Percentiles rank a stretch among this genome's conserved stretches.
phyloP scores from a whole-genome alignment of 495 filamentous ascomycete species.

The Aspergillus sclerotioniger region DNA sequence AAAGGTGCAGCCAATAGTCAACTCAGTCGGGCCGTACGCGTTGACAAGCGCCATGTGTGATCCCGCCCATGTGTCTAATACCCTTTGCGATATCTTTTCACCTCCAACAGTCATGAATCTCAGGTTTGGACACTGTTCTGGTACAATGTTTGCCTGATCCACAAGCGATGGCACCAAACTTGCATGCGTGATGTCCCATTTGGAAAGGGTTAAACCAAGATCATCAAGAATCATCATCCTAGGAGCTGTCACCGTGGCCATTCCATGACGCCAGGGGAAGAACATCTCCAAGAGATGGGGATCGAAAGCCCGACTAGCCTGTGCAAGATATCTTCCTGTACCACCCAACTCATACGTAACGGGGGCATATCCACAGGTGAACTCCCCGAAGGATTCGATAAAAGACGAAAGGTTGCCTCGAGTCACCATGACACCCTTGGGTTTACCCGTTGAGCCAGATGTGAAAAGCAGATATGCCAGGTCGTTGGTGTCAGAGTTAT shows the following conservation, averaged over 20 bases:
- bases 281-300: conserved; percentile 39
- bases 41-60: conserved; percentile 41
- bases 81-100: conserved; percentile 45
- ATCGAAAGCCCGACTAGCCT: conserved; percentile 37
- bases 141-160: conserved; percentile 27
- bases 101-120: conserved; percentile 44
- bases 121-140: conserved; percentile 28
- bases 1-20: conserved; percentile 84
- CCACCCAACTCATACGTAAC: conserved; percentile 27
- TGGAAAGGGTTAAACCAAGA: conserved; percentile 27
- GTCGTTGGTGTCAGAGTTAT: conserved; percentile 69
- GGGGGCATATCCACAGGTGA: conserved; percentile 23
- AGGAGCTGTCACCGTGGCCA: conserved; percentile 33
- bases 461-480: conserved; percentile 95
- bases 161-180: conserved; percentile 39
- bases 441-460: conserved; percentile 94
- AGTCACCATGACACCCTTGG: conserved; percentile 85
- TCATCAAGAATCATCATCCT: conserved; percentile 33
- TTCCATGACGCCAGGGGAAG: conserved; percentile 37
- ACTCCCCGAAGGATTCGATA: conserved; percentile 37
- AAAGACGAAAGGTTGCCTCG: conserved; percentile 48
- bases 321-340: conserved; percentile 33
- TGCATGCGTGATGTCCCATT: conserved; percentile 80
- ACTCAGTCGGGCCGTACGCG: conserved; percentile 80
- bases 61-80: conserved; percentile 45